phyloP scores from a whole-genome alignment of 139 green algal species.

The Monoraphidium neglectum region DNA sequence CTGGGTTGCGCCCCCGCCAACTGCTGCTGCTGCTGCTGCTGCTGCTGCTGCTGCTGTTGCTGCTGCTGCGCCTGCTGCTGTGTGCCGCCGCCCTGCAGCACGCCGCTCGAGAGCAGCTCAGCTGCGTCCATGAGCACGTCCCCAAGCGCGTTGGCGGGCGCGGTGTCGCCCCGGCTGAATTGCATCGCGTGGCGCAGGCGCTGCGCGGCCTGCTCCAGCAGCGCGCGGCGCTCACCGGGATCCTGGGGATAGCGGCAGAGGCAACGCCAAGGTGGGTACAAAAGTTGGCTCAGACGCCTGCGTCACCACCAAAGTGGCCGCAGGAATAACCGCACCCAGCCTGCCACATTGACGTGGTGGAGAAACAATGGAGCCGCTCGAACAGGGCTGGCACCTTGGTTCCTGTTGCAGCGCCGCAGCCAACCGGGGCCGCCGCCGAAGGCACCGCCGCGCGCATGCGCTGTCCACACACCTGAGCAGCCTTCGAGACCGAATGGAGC shows the following conservation, averaged over 20 bases:
- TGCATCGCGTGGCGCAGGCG: constrained; percentile 39
- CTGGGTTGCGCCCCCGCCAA: background rate
- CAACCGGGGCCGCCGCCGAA: background rate
- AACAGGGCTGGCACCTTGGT: background rate
- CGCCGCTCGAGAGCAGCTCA: constrained; percentile 37
- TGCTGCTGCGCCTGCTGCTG: background rate
- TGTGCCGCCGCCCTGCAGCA: background rate
- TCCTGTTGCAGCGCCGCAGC: constrained; percentile 11
- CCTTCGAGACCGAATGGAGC: constrained; percentile 43
- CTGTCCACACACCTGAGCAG: constrained; percentile 12
- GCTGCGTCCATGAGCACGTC: constrained; percentile 61
- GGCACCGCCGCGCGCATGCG: too few species aligned
- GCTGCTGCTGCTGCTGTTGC: background rate
- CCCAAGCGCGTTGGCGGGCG: constrained; percentile 64
- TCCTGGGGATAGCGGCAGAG: too few species aligned
- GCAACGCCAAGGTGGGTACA: too few species aligned
- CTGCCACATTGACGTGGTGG: too few species aligned
- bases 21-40: background rate
- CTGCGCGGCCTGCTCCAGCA: constrained; percentile 55
- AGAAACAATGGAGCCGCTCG: too few species aligned
- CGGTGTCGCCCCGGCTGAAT: constrained; percentile 60
- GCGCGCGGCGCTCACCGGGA: background rate
- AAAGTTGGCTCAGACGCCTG: too few species aligned
- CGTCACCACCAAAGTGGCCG: too few species aligned
- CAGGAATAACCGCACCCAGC: too few species aligned